Conservation (phyloP, 2,329 filamentous ascomycete species). For the Fusarium sp. region DNA sequence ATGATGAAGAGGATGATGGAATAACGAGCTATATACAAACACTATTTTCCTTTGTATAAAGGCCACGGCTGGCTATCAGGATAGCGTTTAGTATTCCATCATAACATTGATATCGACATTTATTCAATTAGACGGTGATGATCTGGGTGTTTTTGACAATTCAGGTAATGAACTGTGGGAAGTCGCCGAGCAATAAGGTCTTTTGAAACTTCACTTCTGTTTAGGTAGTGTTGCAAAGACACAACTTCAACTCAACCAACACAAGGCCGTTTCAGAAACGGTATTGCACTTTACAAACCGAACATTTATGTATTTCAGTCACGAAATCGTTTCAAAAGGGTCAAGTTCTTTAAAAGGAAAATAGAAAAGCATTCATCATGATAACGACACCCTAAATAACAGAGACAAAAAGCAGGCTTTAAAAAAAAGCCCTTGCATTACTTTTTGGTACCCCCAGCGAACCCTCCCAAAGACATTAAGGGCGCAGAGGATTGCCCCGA, state of each 20-base stretch:
- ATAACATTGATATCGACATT: slow-evolving; percentile 28
- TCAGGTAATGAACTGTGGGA: neutral
- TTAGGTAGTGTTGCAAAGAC: neutral
- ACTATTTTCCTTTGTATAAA: slow-evolving; percentile 44
- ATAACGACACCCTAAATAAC: slow-evolving; percentile 56
- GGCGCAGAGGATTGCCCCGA: slow-evolving; percentile 55
- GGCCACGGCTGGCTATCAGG: slow-evolving; percentile 17
- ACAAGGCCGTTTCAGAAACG: neutral
- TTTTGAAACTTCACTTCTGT: neutral
- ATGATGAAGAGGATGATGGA: slow-evolving; percentile 25
- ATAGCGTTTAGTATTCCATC: slow-evolving; percentile 26
- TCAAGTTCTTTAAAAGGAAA: slow-evolving; percentile 31
- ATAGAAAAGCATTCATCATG: slow-evolving; percentile 51
- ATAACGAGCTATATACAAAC: slow-evolving; percentile 22
- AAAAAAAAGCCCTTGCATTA: slow-evolving; percentile 57
- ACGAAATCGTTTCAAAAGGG: neutral
- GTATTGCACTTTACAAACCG: neutral
- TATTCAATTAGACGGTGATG: neutral
- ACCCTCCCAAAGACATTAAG: slow-evolving; percentile 53
- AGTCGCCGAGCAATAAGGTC: neutral
- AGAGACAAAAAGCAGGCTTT: slow-evolving; percentile 52
- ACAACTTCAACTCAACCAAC: neutral
- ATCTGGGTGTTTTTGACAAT: neutral
- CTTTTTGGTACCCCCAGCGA: slow-evolving; percentile 57
- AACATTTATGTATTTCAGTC: neutral